Evolutionary conservation across 2,329 filamentous ascomycete genomes (phyloP), one percentile per base, ranked within the genome.

Genomic region (Canariomyces notabilis): DNA sequence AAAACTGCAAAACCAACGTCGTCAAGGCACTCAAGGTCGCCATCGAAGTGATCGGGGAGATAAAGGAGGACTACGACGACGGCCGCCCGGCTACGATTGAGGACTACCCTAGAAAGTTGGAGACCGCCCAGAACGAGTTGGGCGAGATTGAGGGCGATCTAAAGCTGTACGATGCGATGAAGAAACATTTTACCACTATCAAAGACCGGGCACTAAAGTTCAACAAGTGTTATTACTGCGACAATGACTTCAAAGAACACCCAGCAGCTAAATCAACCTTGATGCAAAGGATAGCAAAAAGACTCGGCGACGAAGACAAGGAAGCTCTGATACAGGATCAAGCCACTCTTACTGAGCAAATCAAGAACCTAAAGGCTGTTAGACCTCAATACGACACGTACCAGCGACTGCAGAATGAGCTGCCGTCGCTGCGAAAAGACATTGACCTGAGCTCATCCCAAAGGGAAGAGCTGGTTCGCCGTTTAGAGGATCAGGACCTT

Each of bases 181-280:
- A 82, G 38, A 75, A 83, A 12, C 94, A 88, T 63, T 89, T 87
- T 62, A 71, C 70, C 36, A 78, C 80, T 42, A 89, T 85, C 59
- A 70, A 88, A 41, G 74, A 79, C 29, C 75, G 74, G 18, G 76
- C 87, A 9, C 75, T 85, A 44, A 72, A 80, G 26, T 78, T 85
- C 44, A 85, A 88, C 56, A 77, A 77, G 36, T 97, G 91, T 63
- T 76, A 80, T 26, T 79, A 93, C 18, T 97, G 91, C 61, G 75
- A 79, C 35, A 79, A 89, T 43, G 65, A 73, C 4, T 89, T 95
- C 62, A 69, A 72, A 65, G 79, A 80, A 59, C 69, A 74, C 58
- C 70, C 71, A 55, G 75, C 67, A 23, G 79, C 77, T 58, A 82
- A 77, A 53, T 81, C 75, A n/a, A 78, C 72, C 42, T 74, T 95